These are phyloP conservation scores for Kuraishia molischiana DNA, from an alignment of 805 yeast genomes.

Conservation along the genomic window DNA sequence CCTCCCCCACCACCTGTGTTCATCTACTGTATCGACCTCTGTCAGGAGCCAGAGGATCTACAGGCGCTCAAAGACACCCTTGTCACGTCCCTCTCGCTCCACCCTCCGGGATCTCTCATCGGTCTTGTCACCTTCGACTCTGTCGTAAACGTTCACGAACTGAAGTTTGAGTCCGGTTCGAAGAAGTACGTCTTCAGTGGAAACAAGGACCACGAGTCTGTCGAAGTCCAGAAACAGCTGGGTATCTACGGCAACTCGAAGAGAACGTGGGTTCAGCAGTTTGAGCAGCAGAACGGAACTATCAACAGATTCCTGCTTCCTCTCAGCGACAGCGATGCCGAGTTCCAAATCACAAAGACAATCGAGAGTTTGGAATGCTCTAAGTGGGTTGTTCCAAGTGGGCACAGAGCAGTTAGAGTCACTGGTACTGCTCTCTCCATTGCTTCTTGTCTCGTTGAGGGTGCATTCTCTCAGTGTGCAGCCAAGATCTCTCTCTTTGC, in stretches of 20 bases:
- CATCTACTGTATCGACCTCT: conserved; percentile 76
- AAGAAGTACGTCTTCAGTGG: conserved; percentile 84
- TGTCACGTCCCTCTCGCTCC: conserved; percentile 60
- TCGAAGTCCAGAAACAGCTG: conserved; percentile 24
- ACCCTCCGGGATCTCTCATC: conserved; percentile 85
- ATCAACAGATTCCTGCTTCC: conserved; percentile 25
- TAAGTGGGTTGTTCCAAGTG: conserved; percentile 76
- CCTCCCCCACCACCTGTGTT: conserved; percentile 77
- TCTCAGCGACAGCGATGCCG: conserved; percentile 37
- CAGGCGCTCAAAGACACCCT: conserved; percentile 76
- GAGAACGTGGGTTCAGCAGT: conserved; percentile 28
- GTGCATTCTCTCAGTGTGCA: conserved; percentile 76
- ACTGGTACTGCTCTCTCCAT: conserved; percentile 89
- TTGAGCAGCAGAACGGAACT: conserved; percentile 28
- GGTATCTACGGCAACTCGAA: conserved; percentile 25
- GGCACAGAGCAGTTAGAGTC: conserved; percentile 79
- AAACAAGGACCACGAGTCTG: conserved; percentile 59
- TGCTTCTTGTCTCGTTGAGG: conserved; percentile 74
- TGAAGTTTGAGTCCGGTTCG: conserved; percentile 56
- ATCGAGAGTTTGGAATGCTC: conserved; percentile 59
- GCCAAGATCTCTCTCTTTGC: conserved; percentile 85
- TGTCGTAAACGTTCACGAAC: conserved; percentile 83
- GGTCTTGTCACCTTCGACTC: conserved; percentile 88
- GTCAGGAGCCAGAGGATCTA: conserved; percentile 84
- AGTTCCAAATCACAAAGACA: conserved; percentile 70